Evolutionary conservation across 1,284 basidiomycete genomes (phyloP), one percentile per base, ranked within the genome.

Genomic region (Mycena citricolor): DNA sequence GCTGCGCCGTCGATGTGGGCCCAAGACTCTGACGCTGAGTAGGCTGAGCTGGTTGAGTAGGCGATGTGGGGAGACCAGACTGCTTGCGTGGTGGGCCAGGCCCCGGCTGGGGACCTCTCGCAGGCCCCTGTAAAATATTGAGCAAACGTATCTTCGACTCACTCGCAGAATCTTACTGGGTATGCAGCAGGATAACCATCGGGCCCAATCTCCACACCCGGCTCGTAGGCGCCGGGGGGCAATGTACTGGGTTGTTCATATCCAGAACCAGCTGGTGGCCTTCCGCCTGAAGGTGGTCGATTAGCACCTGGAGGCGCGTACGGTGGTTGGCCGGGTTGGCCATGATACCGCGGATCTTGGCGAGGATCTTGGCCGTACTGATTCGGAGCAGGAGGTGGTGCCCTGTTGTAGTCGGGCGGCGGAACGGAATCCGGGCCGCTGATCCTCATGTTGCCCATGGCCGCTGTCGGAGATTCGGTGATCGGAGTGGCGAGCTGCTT

Each of bases 241-340:
- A 61, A 61, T 48, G 64, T 63, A 28, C 54, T 56, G 17, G 54
- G 56, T 24, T 60, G 61, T 34, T 67, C 65, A 42, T 68, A 74
- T 30, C 57, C 64, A 35, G 66, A 63, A 32, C 70, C 65, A 28
- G 65, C 54, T 34, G 75, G 70, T 21, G 70, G 60, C 41, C 74
- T 67, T 20, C 68, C 70, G 31, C 72, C 74, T 32, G 69, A 66
- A 25, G 75, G 73, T 4, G 65, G 76, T 28, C 73, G 69, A 47
- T 58, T 62, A 37, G 60, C 62, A 31, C 65, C 43, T 32, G 63
- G 63, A 19, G 51, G 43, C 3, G 39, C 11, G 35, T 49, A 52
- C 25, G 62, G 61, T 11, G 55, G 49, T 30, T 56, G 61, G 2
- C 12, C 37, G 44, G 13, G 44, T 30, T 43, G 42, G 28, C 47